phyloP scores from a whole-genome alignment of 2,329 filamentous ascomycete genomes.

The Camillea tinctor region DNA sequence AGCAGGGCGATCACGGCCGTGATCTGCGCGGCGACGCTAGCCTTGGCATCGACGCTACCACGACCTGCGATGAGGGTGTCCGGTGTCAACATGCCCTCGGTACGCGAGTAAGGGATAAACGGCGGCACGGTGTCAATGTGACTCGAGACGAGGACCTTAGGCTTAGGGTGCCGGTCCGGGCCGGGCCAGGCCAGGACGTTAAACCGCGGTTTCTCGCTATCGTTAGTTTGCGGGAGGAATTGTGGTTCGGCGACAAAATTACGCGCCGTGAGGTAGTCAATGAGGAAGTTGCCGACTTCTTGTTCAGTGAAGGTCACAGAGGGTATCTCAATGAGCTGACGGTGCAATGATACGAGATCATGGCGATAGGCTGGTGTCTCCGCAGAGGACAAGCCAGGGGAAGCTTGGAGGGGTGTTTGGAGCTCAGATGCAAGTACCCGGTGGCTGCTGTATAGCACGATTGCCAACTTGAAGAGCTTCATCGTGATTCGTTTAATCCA shows the following conservation, averaged over 20 bases:
- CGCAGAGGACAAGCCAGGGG: neutral
- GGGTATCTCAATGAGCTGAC: conserved; percentile 69
- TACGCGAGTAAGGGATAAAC: conserved; percentile 65
- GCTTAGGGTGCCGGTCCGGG: conserved; percentile 44
- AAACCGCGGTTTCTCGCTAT: conserved; percentile 49
- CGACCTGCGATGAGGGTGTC: conserved; percentile 65
- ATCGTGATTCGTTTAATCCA: conserved; percentile 1
- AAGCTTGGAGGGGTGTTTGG: neutral
- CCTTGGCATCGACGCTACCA: conserved; percentile 72
- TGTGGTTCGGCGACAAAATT: conserved; percentile 47
- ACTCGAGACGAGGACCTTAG: conserved; percentile 67
- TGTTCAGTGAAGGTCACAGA: conserved; percentile 71
- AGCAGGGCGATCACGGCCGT: conserved; percentile 61
- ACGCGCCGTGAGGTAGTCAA: conserved; percentile 57
- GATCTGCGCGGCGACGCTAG: conserved; percentile 70
- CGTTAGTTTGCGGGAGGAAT: conserved; percentile 36
- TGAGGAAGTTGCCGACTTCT: conserved; percentile 66
- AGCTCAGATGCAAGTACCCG: neutral
- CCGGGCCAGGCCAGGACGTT: conserved; percentile 73
- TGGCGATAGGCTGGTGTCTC: conserved; percentile 40
- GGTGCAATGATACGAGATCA: conserved; percentile 69
- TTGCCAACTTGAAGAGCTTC: conserved; percentile 7
- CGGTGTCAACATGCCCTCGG: conserved; percentile 41
- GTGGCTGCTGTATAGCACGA: conserved; percentile 8
- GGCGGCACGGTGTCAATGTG: conserved; percentile 83